Base-by-base conservation (phyloP, 257 asterid genomes). In the Primulina huaijiensis region DNA sequence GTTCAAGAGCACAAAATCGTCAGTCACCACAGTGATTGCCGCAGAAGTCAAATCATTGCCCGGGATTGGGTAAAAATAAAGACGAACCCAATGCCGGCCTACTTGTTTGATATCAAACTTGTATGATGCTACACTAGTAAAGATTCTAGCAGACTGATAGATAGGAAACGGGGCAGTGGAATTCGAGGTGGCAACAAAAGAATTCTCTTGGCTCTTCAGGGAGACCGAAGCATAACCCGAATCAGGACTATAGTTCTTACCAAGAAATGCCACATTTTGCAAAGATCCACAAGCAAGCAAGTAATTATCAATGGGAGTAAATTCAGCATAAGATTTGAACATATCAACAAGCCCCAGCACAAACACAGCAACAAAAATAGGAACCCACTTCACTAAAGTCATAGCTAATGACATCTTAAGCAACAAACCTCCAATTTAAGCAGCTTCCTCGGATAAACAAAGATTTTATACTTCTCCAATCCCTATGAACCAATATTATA, bases 41-140 rank as follows among this genome's bases (percentile, higher is more conserved):
- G 79, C 74, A 77, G 1, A 65, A 66, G 90, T 82, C 70, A 73
- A 79, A 8, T 73, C 75, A 16, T 31, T 68, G 75, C 64, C 80
- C 34, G 70, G 62, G 1, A 86, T 8, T 0, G 92, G 90, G 0
- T 81, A 79, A 57, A 92, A 92, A 68, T 92, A 88, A 53, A 90
- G 88, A 9, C 97, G 86, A 31, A 90, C 78, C 97, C 96, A 92
- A 65, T 92, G 98, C 92, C 88, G 85, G 0, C 98, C 97, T 43
- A 3, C n/a, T 43, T 43, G 53, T 12, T 43, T 43, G 17, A 43
- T 43, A 12, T 12, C 53, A 12, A 43, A 43, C 53, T 43, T 43
- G n/a, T 43, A 43, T 43, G 53, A 43, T 2, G 53, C 53, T 12
- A 12, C 53, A 0, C 53, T 43, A 14, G 53, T 43, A 43, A 43